Evolutionary conservation across 139 green algal species (phyloP).

Genomic region (Tetradesmus obliquus): DNA sequence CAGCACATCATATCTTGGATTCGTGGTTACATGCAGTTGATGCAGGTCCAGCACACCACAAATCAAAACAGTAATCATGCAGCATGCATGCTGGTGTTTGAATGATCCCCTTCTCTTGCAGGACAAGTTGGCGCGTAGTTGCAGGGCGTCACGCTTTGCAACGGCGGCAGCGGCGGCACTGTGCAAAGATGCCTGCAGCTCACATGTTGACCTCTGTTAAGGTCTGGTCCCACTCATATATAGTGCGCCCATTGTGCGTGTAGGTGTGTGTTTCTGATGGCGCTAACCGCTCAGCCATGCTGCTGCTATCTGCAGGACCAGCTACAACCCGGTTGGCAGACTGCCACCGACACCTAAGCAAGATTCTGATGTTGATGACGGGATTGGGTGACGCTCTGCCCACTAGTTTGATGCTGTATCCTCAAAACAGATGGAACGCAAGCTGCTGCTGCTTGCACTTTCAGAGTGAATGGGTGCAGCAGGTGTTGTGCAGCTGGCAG

Average conservation of each 20-base stretch:
- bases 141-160: background rate
- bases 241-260: slow-evolving; percentile 58
- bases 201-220: slow-evolving; percentile 57
- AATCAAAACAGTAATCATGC: background rate
- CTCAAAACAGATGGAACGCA: no score
- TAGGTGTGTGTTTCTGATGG: slow-evolving; percentile 66
- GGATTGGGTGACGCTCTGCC: no score
- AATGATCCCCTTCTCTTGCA: background rate
- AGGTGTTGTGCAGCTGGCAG: no score
- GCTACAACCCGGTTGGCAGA: no score
- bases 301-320: background rate
- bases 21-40: no score
- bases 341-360: no score
- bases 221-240: slow-evolving; percentile 96
- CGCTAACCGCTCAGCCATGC: slow-evolving; percentile 71
- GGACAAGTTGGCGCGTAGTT: background rate
- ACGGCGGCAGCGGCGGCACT: background rate
- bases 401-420: no score
- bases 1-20: slow-evolving; percentile 72
- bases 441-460: no score
- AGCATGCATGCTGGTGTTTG: no score
- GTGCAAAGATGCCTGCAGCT: background rate
- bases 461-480: no score
- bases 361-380: no score
- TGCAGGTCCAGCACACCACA: no score